These are phyloP conservation scores for Actinomucor elegans DNA, from an alignment of 371 early-diverging fungal genomes.

Conservation along the genomic window DNA sequence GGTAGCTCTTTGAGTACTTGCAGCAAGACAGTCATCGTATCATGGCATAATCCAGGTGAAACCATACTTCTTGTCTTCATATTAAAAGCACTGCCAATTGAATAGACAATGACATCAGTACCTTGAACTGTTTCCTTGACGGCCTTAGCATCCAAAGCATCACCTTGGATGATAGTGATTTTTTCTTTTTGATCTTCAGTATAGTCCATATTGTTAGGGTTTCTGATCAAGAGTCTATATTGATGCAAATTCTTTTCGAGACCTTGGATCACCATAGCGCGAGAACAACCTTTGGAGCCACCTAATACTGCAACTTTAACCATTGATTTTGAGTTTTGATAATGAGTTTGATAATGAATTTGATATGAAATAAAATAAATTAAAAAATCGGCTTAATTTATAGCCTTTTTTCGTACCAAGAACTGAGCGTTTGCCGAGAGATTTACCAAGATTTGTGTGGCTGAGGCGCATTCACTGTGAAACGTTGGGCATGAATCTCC, in stretches of 20 bases:
- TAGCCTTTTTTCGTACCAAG: too few species aligned
- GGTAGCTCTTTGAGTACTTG: slow-evolving; percentile 5
- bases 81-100: slow-evolving; percentile 20
- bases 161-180: slow-evolving; percentile 36
- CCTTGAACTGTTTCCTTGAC: slow-evolving; percentile 16
- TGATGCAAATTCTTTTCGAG: slow-evolving; percentile 20
- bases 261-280: slow-evolving; percentile 39
- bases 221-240: slow-evolving; percentile 34
- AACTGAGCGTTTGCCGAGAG: too few species aligned
- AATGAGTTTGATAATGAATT: too few species aligned
- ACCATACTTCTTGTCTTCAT: slow-evolving; percentile 6
- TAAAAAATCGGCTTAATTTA: too few species aligned
- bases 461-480: background rate
- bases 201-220: slow-evolving; percentile 33
- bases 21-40: slow-evolving; percentile 16
- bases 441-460: background rate
- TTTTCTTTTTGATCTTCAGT: slow-evolving; percentile 32
- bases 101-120: slow-evolving; percentile 17
- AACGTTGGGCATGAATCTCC: too few species aligned
- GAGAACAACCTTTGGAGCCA: slow-evolving; percentile 23
- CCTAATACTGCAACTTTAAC: slow-evolving; percentile 25
- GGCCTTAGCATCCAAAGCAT: slow-evolving; percentile 22
- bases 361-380: too few species aligned
- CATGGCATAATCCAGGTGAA: slow-evolving; percentile 10
- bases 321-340: too few species aligned